Percentiles rank a stretch among this genome's conserved stretches.
phyloP scores from a whole-genome alignment of 2,329 filamentous ascomycete species.

The Penicillium frequentans region DNA sequence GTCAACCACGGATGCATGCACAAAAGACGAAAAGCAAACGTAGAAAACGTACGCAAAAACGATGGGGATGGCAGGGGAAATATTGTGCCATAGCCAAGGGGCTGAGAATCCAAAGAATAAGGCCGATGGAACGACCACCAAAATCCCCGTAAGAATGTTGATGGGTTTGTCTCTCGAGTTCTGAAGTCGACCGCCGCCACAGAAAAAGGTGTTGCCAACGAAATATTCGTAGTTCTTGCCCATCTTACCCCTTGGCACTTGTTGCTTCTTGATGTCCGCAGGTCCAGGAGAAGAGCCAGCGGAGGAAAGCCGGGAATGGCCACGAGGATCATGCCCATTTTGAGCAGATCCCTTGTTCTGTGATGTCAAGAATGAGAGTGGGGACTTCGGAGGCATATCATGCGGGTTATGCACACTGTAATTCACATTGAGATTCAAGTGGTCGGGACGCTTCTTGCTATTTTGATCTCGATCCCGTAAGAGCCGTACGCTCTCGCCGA shows the following conservation, averaged over 20 bases:
- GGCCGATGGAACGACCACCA: conserved; percentile 74
- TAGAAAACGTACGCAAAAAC: conserved; percentile 89
- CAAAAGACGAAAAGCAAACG: conserved; percentile 86
- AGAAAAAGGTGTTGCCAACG: conserved; percentile 89
- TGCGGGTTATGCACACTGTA: conserved; percentile 58
- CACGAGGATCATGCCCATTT: conserved; percentile 59
- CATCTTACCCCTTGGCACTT: conserved; percentile 40
- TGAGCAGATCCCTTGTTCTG: conserved; percentile 53
- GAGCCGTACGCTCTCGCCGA: conserved; percentile 77
- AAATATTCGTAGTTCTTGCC: conserved; percentile 90
- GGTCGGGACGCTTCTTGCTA: conserved; percentile 32
- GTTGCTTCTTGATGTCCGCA: conserved; percentile 46
- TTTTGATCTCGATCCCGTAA: conserved; percentile 58
- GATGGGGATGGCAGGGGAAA: conserved; percentile 86
- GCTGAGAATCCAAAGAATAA: conserved; percentile 84
- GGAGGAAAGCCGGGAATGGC: conserved; percentile 82
- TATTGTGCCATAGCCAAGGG: conserved; percentile 79
- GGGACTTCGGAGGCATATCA: conserved; percentile 66
- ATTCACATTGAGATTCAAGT: conserved; percentile 61
- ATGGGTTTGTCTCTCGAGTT: conserved; percentile 86
- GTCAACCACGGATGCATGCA: conserved; percentile 89
- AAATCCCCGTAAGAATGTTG: conserved; percentile 79
- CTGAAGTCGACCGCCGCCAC: conserved; percentile 78
- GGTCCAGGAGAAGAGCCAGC: conserved; percentile 72
- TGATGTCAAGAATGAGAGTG: conserved; percentile 70